Evolutionary conservation across 129 eudicot species (phyloP), one percentile per base, ranked within the genome.

Genomic region (Chrysanthemum seticuspe): DNA sequence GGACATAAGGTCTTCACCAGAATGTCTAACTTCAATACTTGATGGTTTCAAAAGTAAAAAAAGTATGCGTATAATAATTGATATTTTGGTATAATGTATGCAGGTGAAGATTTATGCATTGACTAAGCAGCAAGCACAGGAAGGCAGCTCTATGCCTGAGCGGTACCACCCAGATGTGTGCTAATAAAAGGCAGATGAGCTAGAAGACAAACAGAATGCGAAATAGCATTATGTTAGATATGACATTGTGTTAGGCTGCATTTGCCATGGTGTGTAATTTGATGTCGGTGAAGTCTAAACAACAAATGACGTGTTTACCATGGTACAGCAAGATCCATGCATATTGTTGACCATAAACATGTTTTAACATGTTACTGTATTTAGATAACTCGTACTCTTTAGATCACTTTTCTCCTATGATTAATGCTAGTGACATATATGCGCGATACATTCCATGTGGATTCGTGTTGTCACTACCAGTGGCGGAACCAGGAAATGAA

Each of bases 101-200:
- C 77, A 91, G 97, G 83, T 88, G 81, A 88, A 82, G 65, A 88
- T 88, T 73, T 91, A 91, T 73, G 91, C 96, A 12, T 73, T 91
- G 80, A 68, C 62, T 15, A 76, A 88, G 91, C 96, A 71, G n/a
- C 97, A 83, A 71, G 90, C 97, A 23, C 88, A 88, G 77, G 89
- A 81, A 72, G 76, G 79, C 68, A 91, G 73, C 78, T 81, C 84
- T 25, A 81, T 85, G 71, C 81, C 80, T 7, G 96, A 96, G 64
- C 81, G 83, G 56, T 86, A 70, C 61, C 84, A 86, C 67, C 88
- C 88, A 12, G 96, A 87, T 36, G 81, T 88, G 44, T 88, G 80
- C 71, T 88, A 71, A 84, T 83, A 2, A 10, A 16, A 34, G 73
- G 72, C 5, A 25, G 36, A 67, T 67, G 59, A 49, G 34, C 72